Evolutionary conservation across 495 filamentous ascomycete genomes (phyloP), one percentile per base, ranked within the genome.

Genomic region (Lasiosphaeria hispida): DNA sequence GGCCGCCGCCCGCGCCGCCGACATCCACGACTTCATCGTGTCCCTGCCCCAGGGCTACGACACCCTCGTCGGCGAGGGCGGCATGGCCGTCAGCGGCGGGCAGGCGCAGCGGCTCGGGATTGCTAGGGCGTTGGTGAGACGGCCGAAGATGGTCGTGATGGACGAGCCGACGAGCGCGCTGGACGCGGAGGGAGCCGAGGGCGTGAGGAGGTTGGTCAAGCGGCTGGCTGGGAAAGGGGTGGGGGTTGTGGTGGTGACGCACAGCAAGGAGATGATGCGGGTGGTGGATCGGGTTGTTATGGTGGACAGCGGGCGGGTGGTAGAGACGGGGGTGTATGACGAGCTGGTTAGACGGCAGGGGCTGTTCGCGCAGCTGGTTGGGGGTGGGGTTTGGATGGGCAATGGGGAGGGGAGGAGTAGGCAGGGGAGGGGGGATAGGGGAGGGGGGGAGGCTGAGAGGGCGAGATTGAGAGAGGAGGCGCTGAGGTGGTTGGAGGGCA

Each of bases 141-240:
- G 78, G 15, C 91, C 91, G 0, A 77, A 78, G 40, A 69, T 96
- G 7, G 67, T 97, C 15, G 80, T 98, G 0, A 69, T 97, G 10
- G 94, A 98, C 58, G 94, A 97, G 69, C 88, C 92, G 4, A 97
- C 94, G 0, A 88, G 84, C 30, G 85, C 84, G 35, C 71, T 98
- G 10, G 94, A 98, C 66, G 77, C 77, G 0, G 81, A 84, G 57
- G 85, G 78, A n/a, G 87, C 89, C 1, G 81, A 77, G 36, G 72
- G 80, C 6, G 80, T 98, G 11, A 75, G 86, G n/a, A 69, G 79
- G 18, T 85, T 87, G 4, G 77, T 97, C 17, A 60, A 68, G 30
- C 61, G 66, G 8, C 63, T 92, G 39, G 53, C 14, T 14, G 19
- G 13, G 39, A 34, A 34, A 37, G 70, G 66, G 6, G 77, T 85